Conservation (phyloP, 768 basidiomycete genomes). For the Pisolithus albus region DNA sequence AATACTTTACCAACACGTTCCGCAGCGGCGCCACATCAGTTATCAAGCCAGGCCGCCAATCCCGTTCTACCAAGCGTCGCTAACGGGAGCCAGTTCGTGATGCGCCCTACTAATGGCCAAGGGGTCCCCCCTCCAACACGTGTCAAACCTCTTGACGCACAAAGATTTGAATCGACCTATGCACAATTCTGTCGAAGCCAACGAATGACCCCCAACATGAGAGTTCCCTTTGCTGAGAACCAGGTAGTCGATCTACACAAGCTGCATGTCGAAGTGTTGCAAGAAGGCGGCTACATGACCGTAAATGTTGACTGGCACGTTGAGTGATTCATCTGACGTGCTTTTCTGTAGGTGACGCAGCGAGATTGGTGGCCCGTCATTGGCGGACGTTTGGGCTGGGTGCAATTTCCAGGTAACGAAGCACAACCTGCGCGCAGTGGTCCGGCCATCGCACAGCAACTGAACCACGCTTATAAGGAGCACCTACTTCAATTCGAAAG, state of each 20-base stretch:
- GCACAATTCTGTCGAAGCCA: constrained; percentile 41
- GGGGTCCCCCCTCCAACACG: constrained; percentile 11
- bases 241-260: constrained; percentile 52
- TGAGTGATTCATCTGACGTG: constrained; percentile 5
- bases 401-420: constrained; percentile 56
- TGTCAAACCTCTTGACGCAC: constrained; percentile 39
- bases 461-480: constrained; percentile 55
- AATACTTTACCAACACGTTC: constrained; percentile 33
- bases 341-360: constrained; percentile 38
- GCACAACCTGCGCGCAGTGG: constrained; percentile 56
- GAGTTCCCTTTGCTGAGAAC: constrained; percentile 43
- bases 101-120: constrained; percentile 15
- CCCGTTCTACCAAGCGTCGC: constrained; percentile 29
- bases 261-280: constrained; percentile 54
- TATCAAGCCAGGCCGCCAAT: constrained; percentile 24
- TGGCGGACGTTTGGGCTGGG: constrained; percentile 60
- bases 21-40: constrained; percentile 33
- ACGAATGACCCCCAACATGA: constrained; percentile 33
- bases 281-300: constrained; percentile 44
- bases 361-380: constrained; percentile 60
- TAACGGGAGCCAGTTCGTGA: constrained; percentile 19
- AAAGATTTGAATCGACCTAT: constrained; percentile 47
- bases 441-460: constrained; percentile 53
- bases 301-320: constrained; percentile 15
- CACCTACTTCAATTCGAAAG: constrained; percentile 52